Base-by-base conservation (phyloP, 305 asterid genomes). In the Solanum hybrid region DNA sequence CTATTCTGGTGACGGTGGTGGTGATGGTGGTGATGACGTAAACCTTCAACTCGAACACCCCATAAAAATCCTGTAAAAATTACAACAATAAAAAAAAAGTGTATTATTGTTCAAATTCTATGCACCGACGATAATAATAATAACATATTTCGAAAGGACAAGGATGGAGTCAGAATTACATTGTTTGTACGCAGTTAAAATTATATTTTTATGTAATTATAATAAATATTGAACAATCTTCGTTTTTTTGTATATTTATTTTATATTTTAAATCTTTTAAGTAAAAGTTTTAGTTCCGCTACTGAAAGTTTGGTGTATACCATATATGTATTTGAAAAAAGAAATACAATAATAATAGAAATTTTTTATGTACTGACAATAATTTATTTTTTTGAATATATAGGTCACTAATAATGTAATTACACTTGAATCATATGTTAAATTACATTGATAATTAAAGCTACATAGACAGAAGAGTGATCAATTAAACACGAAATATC, bases 1-100 rank as follows among this genome's bases (percentile, higher is more conserved):
- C 1, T 24, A 40, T 18, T 24, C 1, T 46, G 11, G 5, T 83
- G n/a, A 26, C 10, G 83, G 11, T 35, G 80, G 1, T 37, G 71
- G 5, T 29, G 31, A 29, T 29, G 22, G 22, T 64, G 87, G 6
- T 83, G 91, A 16, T 61, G 77, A n/a, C 5, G 2, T 20, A 73
- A 92, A 87, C 77, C 91, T 24, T 87, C n/a, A 12, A 86, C 92
- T 33, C 67, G 35, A 24, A 86, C 12, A 35, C 71, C 12, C 71
- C 89, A 90, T 86, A 61, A 22, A 20, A 74, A 6, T 0, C 26
- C 61, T 29, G 33, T 89, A 92, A n/a, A 92, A 64, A 64, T 4
- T 6, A 13, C 3, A 6, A 26, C 10, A 6, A 37, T 2, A n/a
- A 33, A 51, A 20, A 75, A 24, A 10, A 6, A 51, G 10, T 2